Evolutionary conservation across 1,139 yeast species (phyloP), one percentile per base, ranked within the genome.

Genomic region (Torulaspora pretoriensis): DNA sequence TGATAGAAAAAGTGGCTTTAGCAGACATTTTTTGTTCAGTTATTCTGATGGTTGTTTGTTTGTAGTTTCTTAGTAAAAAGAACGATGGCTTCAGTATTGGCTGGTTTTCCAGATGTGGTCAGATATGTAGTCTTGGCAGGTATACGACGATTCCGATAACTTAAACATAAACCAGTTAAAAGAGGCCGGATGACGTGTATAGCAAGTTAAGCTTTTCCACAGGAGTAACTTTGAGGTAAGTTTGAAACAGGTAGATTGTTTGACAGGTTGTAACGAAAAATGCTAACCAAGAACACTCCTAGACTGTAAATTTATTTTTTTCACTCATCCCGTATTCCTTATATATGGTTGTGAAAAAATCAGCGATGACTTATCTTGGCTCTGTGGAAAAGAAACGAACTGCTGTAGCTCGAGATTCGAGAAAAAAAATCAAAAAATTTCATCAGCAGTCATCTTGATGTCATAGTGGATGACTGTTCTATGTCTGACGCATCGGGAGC

Each of bases 1-100:
- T 81, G 59, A 92, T 83, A 30, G 96, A 83, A 60, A 90, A 78
- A 32, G 95, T 88, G 48, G 97, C 97, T 67, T 95, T 78, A 37
- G 46, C 47, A 38, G 59, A 49, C 61, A 58, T 58, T 31, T 41
- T 31, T 42, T 38, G 22, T 19, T 19, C 22, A 19, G 22, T 19
- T 19, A 19, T 19, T 19, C 5, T 19, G 5, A 7, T 5, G 2
- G 7, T 19, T 19, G 19, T 19, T 19, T 6, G 22, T 19, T 17
- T 4, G 22, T 19, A 19, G 22, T 28, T 42, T 44, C 30, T 35
- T 27, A 31, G 64, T 53, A 10, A 17, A n/a, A 32, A 32, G 36
- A 14, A 22, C 14, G 13, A 35, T 19, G 36, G 19, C 23, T 38
- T 50, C 49, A 57, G 45, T 55, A 51, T 45, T 68, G 68, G 57